Conservation (phyloP, 1,139 yeast genomes). For the Sugiyamaella japonica region DNA sequence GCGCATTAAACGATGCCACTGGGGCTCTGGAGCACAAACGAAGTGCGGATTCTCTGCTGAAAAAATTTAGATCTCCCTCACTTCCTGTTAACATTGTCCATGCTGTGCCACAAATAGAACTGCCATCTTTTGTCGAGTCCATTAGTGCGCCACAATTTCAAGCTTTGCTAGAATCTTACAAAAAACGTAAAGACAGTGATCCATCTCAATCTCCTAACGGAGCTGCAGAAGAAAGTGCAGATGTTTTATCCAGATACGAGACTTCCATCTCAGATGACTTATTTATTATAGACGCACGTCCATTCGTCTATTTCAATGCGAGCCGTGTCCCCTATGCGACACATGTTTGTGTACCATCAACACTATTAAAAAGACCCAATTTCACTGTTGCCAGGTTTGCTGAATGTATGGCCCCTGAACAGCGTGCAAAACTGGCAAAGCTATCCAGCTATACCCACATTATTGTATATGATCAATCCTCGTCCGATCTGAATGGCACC, state of each 20-base stretch:
- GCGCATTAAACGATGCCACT: not conserved
- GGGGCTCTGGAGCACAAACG: conserved; percentile 7
- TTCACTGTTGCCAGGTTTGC: conserved; percentile 58
- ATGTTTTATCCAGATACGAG: not conserved
- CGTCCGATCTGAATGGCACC: conserved; percentile 39
- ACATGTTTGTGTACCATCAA: conserved; percentile 75
- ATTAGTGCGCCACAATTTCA: not conserved
- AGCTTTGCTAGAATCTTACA: not conserved
- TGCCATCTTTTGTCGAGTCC: conserved; percentile 12
- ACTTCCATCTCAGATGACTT: conserved; percentile 4
- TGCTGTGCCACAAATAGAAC: conserved; percentile 6
- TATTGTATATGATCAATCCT: conserved; percentile 53
- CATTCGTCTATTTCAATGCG: conserved; percentile 61
- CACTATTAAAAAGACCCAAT: conserved; percentile 66
- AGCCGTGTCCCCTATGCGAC: conserved; percentile 57
- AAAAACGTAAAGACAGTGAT: not conserved
- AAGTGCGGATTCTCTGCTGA: conserved; percentile 11
- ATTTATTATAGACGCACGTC: conserved; percentile 61
- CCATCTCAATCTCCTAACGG: not conserved
- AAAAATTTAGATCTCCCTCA: conserved; percentile 14
- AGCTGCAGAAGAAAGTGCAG: not conserved
- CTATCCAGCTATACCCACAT: conserved; percentile 38
- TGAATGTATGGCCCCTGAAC: conserved; percentile 51
- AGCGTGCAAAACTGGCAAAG: conserved; percentile 37
- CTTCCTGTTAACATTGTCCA: conserved; percentile 14